Percentiles rank a stretch among this genome's conserved stretches.
phyloP scores from a whole-genome alignment of 345 rosid genomes.

The Rhodamnia rubescens region DNA sequence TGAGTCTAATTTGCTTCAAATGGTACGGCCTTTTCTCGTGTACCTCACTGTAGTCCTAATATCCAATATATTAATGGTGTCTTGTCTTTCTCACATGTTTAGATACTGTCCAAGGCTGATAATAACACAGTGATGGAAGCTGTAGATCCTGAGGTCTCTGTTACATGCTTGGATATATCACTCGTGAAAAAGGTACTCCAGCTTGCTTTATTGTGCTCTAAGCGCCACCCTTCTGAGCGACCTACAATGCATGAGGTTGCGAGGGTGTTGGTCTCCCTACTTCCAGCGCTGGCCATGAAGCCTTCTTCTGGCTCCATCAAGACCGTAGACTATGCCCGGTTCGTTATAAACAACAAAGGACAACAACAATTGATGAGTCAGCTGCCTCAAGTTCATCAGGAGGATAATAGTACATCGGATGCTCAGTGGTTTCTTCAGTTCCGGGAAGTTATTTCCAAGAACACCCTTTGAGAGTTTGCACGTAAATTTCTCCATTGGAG shows the following conservation, averaged over 20 bases:
- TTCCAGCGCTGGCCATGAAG: constrained; percentile 44
- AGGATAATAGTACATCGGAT: constrained; percentile 34
- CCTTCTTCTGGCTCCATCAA: constrained; percentile 12
- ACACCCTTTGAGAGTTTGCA: constrained; percentile 25
- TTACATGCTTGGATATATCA: constrained; percentile 59
- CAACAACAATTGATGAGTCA: constrained; percentile 14
- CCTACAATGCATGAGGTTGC: constrained; percentile 93
- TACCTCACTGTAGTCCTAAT: not conserved
- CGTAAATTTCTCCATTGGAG: not conserved
- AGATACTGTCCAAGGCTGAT: constrained; percentile 74
- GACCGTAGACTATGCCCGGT: constrained; percentile 33
- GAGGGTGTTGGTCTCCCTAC: constrained; percentile 50
- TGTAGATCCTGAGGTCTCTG: constrained; percentile 77
- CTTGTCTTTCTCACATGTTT: not conserved
- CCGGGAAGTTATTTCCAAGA: constrained; percentile 58
- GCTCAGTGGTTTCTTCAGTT: constrained; percentile 71
- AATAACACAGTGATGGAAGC: constrained; percentile 86
- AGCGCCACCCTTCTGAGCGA: constrained; percentile 56
- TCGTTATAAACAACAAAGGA: constrained; percentile 26
- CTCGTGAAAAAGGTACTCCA: constrained; percentile 64
- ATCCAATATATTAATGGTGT: not conserved
- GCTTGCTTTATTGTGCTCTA: constrained; percentile 74
- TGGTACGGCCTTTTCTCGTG: constrained; percentile 31
- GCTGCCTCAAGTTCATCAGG: constrained; percentile 10
- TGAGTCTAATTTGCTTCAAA: constrained; percentile 82